These are phyloP conservation scores for Aspergillus luchuensis DNA, from an alignment of 2,329 filamentous ascomycete genomes.

Conservation along the genomic window DNA sequence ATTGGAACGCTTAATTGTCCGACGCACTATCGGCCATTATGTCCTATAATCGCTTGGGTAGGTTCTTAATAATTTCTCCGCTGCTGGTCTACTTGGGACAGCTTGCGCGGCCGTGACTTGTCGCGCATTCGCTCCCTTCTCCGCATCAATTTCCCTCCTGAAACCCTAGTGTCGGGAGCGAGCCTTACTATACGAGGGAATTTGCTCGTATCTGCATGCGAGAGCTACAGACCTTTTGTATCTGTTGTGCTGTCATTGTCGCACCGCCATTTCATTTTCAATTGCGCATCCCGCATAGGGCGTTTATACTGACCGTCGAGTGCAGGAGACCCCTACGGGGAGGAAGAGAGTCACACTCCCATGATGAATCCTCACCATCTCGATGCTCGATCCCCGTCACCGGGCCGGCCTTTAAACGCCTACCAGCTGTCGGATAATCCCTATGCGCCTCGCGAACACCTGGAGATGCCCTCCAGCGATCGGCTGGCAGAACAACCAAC, in stretches of 20 bases:
- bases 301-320: constrained; percentile 26
- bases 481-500: constrained; percentile 81
- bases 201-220: not conserved
- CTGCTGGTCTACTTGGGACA: constrained; percentile 1
- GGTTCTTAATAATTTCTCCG: constrained; percentile 39
- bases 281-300: not conserved
- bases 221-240: not conserved
- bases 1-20: constrained; percentile 25
- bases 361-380: constrained; percentile 58
- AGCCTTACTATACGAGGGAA: not conserved
- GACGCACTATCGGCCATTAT: constrained; percentile 27
- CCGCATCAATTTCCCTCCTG: constrained; percentile 24
- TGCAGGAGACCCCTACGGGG: constrained; percentile 43
- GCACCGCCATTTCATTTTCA: not conserved
- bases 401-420: constrained; percentile 70
- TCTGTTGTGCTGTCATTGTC: not conserved
- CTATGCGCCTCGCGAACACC: constrained; percentile 60
- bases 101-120: constrained; percentile 16
- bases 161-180: constrained; percentile 20
- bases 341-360: constrained; percentile 46
- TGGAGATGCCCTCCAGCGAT: constrained; percentile 74
- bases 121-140: constrained; percentile 19
- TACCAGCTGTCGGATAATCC: constrained; percentile 83
- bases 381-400: constrained; percentile 68
- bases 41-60: constrained; percentile 75